A percentile compares a stretch with the other conserved stretches of the same genome.
These are phyloP conservation scores for Podila epigama DNA, from an alignment of 192 early-diverging fungal species.

Conservation along the genomic window DNA sequence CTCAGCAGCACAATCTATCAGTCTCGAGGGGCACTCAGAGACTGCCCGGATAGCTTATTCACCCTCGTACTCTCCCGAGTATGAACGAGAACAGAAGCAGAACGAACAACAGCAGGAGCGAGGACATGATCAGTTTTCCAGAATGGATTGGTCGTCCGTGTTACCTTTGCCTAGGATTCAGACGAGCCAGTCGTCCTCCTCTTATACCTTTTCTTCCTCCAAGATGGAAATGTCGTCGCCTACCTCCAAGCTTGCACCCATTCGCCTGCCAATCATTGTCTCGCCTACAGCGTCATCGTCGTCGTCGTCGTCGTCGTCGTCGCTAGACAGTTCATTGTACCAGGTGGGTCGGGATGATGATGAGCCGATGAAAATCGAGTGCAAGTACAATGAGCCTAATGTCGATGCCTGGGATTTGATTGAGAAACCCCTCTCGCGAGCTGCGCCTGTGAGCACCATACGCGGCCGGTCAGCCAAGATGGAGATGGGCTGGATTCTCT, in stretches of 20 bases:
- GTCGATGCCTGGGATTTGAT: constrained; percentile 50
- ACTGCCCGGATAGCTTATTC: constrained; percentile 39
- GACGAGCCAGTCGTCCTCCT: neutral
- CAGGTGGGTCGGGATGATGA: constrained; percentile 36
- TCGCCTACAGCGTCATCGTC: neutral
- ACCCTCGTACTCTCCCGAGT: constrained; percentile 26
- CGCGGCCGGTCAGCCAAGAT: constrained; percentile 45
- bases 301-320: neutral
- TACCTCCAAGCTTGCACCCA: constrained; percentile 18
- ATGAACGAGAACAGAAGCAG: neutral
- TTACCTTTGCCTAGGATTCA: too few species aligned
- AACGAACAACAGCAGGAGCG: neutral
- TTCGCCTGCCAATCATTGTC: neutral
- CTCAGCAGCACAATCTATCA: neutral
- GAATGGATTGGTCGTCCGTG: neutral
- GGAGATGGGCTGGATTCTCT: constrained; percentile 51
- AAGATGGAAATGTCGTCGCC: constrained; percentile 30
- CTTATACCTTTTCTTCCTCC: neutral
- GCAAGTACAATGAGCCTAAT: constrained; percentile 49
- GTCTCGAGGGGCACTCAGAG: neutral
- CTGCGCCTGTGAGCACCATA: constrained; percentile 31
- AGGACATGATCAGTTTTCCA: neutral
- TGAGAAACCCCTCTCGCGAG: constrained; percentile 38
- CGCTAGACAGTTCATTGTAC: neutral
- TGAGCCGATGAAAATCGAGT: constrained; percentile 34